Evolutionary conservation across 2,329 filamentous ascomycete genomes (phyloP).

Genomic region (Ilyonectria destructans): DNA sequence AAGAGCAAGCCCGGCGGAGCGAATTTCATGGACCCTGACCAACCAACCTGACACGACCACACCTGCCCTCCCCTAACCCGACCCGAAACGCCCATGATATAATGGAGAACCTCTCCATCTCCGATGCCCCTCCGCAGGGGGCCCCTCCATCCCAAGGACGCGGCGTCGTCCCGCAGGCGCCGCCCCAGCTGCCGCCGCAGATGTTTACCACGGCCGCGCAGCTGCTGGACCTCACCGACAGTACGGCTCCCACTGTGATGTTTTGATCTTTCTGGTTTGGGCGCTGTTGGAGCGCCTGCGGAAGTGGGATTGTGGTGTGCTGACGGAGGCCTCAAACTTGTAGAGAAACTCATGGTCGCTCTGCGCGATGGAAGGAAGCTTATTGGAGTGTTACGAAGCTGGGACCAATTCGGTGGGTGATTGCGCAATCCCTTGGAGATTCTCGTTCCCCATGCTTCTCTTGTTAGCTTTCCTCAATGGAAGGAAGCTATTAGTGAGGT

Average conservation of each 20-base stretch:
- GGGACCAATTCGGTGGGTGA: conserved; percentile 94
- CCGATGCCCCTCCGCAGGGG: conserved; percentile 64
- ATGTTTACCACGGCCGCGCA: conserved; percentile 99
- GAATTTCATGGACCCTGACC: conserved; percentile 44
- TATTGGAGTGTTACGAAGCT: conserved; percentile 92
- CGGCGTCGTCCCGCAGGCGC: conserved; percentile 60
- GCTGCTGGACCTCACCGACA: conserved; percentile 95
- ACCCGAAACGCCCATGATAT: conserved; percentile 44
- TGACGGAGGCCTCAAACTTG: conserved; percentile 43
- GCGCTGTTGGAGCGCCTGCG: conserved; percentile 9
- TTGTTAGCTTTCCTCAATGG: not conserved
- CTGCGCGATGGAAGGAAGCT: conserved; percentile 95
- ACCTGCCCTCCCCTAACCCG: not conserved
- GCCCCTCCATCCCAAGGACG: conserved; percentile 52
- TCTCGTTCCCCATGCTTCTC: not conserved
- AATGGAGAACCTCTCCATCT: conserved; percentile 71
- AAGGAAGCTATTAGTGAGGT: not conserved
- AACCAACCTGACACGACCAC: conserved; percentile 29
- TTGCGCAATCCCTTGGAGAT: conserved; percentile 14
- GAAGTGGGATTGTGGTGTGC: conserved; percentile 42
- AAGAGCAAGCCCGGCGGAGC: conserved; percentile 36
- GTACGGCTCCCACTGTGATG: conserved; percentile 69
- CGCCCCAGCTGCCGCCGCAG: conserved; percentile 85
- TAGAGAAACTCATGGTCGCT: conserved; percentile 95
- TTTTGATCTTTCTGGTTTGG: conserved; percentile 30